phyloP scores from a whole-genome alignment of 345 rosid genomes.

The Isatis tinctoria region DNA sequence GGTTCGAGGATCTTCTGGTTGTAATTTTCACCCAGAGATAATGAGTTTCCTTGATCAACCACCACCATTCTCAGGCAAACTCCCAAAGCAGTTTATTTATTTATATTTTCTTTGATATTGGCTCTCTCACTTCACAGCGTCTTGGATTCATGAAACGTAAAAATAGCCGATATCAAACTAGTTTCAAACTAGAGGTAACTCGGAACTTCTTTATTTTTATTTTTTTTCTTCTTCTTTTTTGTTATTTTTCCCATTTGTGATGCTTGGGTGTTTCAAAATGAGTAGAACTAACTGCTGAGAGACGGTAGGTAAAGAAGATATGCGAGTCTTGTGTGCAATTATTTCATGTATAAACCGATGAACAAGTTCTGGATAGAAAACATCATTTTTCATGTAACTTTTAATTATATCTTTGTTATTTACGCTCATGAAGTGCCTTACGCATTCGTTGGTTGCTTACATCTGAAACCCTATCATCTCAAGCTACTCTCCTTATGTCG shows the following conservation, averaged over 20 bases:
- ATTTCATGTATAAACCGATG: constrained; percentile 26
- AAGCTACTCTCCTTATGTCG: no score
- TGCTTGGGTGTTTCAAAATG: constrained; percentile 18
- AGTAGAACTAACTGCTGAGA: constrained; percentile 23
- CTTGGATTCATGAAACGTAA: constrained; percentile 21
- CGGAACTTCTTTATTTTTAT: constrained; percentile 24
- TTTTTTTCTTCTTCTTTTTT: not conserved
- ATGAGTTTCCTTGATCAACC: constrained; percentile 18
- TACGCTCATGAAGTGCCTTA: not conserved
- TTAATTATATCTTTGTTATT: not conserved
- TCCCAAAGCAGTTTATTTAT: constrained; percentile 25
- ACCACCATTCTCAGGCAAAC: constrained; percentile 35
- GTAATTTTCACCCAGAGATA: constrained; percentile 24
- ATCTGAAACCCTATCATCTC: not conserved
- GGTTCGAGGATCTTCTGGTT: constrained; percentile 27
- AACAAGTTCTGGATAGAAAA: not conserved
- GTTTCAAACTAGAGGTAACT: constrained; percentile 31
- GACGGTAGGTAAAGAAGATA: constrained; percentile 23
- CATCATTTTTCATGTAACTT: constrained; percentile 22
- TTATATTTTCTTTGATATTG: constrained; percentile 27
- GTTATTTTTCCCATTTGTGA: not conserved
- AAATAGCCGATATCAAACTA: constrained; percentile 17
- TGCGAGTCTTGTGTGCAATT: constrained; percentile 23
- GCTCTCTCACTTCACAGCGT: constrained; percentile 1
- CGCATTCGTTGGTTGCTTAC: not conserved